Conservation (phyloP, 1,284 basidiomycete species). For the Trichosporon sp. region DNA sequence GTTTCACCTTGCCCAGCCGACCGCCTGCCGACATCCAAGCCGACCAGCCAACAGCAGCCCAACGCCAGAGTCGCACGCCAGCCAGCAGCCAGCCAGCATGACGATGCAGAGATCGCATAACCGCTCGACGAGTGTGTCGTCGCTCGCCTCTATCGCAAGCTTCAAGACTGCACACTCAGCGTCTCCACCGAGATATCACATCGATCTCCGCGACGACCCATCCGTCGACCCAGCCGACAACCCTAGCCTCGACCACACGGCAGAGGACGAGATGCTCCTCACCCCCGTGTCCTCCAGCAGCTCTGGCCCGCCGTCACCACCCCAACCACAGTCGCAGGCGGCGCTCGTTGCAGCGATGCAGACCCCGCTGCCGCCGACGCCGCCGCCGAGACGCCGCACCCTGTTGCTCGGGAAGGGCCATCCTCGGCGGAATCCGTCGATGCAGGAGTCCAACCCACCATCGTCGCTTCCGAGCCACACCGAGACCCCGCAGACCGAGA, state of each 20-base stretch:
- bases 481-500: not conserved
- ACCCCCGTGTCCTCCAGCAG: not conserved
- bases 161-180: constrained; percentile 16
- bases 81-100: not conserved
- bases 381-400: constrained; percentile 8
- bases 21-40: no score
- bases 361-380: not conserved
- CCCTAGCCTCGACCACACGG: not conserved
- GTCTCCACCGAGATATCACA: not conserved
- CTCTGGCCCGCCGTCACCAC: not conserved
- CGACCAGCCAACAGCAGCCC: not conserved
- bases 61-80: not conserved
- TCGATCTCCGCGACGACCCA: not conserved
- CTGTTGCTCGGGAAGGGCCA: not conserved
- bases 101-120: not conserved
- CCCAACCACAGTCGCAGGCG: not conserved
- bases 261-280: constrained; percentile 1
- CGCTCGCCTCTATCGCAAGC: not conserved
- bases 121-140: constrained; percentile 1
- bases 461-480: not conserved
- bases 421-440: not conserved
- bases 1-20: not conserved
- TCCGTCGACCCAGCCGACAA: not conserved
- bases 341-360: not conserved
- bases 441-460: not conserved